These are phyloP conservation scores for Strobilomyces dryophilus DNA, from an alignment of 768 basidiomycete genomes.

Conservation along the genomic window DNA sequence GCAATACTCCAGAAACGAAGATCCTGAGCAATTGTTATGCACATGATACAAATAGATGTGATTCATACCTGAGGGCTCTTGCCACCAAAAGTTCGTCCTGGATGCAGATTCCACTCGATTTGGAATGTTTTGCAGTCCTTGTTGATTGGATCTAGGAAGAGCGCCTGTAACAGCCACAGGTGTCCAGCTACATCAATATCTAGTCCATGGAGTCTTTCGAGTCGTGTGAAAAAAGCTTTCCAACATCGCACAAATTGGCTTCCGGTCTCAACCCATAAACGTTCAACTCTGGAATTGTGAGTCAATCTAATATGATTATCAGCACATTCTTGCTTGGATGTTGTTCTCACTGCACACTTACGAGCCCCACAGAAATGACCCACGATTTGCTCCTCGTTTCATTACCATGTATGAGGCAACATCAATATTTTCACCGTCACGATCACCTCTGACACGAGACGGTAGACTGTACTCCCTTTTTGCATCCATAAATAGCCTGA, in stretches of 20 bases:
- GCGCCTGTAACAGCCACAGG: not conserved
- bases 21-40: too few species aligned
- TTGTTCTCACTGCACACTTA: not conserved
- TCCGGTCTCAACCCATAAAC: not conserved
- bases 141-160: conserved; percentile 39
- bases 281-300: conserved; percentile 27
- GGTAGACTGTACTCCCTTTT: not conserved
- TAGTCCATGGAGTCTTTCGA: conserved; percentile 23
- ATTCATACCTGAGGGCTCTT: too few species aligned
- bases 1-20: too few species aligned
- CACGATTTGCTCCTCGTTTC: not conserved
- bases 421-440: not conserved
- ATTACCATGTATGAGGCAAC: not conserved
- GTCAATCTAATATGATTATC: too few species aligned
- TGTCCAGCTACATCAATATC: not conserved
- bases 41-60: too few species aligned
- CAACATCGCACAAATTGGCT: conserved; percentile 19
- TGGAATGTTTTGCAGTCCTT: conserved; percentile 34
- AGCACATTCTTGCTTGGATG: too few species aligned
- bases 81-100: conserved; percentile 12
- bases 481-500: not conserved
- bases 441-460: not conserved
- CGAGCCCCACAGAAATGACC: not conserved
- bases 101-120: conserved; percentile 38
- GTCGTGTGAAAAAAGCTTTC: conserved; percentile 39